Percentiles rank a stretch among this genome's conserved stretches.
These are phyloP conservation scores for Phanerodontia chrysosporium DNA, from an alignment of 768 basidiomycete genomes.

Conservation along the genomic window DNA sequence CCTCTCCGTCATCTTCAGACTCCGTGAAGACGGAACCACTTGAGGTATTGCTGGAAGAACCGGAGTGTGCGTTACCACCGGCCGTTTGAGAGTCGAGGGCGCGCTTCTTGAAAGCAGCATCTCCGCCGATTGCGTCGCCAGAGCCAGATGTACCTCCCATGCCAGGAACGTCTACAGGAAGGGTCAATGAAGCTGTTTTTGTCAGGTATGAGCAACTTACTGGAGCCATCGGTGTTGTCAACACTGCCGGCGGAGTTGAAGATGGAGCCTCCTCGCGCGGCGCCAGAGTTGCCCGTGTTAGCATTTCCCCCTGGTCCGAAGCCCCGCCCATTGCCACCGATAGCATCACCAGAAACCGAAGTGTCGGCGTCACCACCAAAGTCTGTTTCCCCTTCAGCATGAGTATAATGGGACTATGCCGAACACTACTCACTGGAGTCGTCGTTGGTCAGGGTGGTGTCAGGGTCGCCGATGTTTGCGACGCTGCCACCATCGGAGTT, in stretches of 20 bases:
- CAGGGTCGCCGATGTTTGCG: conserved; percentile 9
- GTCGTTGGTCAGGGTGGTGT: conserved; percentile 10
- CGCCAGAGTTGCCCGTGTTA: conserved; percentile 7
- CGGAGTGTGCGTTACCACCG: conserved; percentile 13
- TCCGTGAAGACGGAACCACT: conserved; percentile 12
- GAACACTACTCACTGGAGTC: conserved; percentile 14
- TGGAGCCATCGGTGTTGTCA: conserved; percentile 9
- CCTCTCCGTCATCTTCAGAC: conserved; percentile 6
- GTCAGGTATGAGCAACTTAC: neutral
- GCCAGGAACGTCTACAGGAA: conserved; percentile 5
- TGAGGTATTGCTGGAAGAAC: conserved; percentile 10
- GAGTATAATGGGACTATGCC: neutral
- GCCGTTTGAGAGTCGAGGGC: conserved; percentile 9
- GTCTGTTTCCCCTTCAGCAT: neutral
- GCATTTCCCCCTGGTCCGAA: conserved; percentile 14
- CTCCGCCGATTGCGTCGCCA: conserved; percentile 11
- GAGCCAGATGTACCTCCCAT: conserved; percentile 5
- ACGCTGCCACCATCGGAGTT: conserved; percentile 20
- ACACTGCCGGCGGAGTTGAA: conserved; percentile 9
- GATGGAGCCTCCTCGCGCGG: conserved; percentile 10
- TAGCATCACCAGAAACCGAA: conserved; percentile 6
- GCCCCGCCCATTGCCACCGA: conserved; percentile 9
- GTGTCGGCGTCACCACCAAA: conserved; percentile 8
- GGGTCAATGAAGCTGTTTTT: neutral
- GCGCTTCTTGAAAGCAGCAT: conserved; percentile 10